Evolutionary conservation across 805 yeast species (phyloP).

Genomic region (Cyberlindnera mycetangii): DNA sequence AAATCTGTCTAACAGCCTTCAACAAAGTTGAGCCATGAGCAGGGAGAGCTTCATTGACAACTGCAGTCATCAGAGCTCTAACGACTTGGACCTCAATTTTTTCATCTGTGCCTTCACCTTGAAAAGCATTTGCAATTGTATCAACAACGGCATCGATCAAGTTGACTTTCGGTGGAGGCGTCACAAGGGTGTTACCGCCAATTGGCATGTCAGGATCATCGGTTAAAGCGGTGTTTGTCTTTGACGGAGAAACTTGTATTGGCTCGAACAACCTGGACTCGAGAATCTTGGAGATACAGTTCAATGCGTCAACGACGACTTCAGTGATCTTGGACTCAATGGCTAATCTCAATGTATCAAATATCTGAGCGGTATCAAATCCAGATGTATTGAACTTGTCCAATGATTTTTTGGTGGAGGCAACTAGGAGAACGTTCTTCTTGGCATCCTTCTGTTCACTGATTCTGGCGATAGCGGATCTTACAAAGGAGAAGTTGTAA

Average conservation of each 20-base stretch:
- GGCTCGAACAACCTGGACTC: slow-evolving; percentile 78
- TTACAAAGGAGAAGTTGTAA: slow-evolving; percentile 40
- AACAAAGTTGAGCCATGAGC: slow-evolving; percentile 88
- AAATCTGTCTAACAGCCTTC: slow-evolving; percentile 89
- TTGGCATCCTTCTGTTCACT: slow-evolving; percentile 58
- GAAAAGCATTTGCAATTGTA: slow-evolving; percentile 80
- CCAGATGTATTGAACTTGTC: slow-evolving; percentile 27
- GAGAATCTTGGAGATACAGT: slow-evolving; percentile 81
- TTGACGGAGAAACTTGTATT: slow-evolving; percentile 46
- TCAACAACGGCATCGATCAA: slow-evolving; percentile 81
- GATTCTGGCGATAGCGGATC: slow-evolving; percentile 56
- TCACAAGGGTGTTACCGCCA: slow-evolving; percentile 36
- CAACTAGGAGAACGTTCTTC: slow-evolving; percentile 38
- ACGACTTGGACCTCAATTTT: slow-evolving; percentile 89
- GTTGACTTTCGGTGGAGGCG: slow-evolving; percentile 52
- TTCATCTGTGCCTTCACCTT: slow-evolving; percentile 90
- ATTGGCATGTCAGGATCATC: slow-evolving; percentile 18
- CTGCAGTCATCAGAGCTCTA: slow-evolving; percentile 86
- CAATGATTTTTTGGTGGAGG: slow-evolving; percentile 31
- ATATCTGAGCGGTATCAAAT: slow-evolving; percentile 53
- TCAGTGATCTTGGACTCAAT: slow-evolving; percentile 68
- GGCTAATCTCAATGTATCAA: slow-evolving; percentile 73
- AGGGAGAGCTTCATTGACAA: slow-evolving; percentile 73
- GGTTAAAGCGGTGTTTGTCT: slow-evolving; percentile 29
- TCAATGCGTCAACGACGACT: slow-evolving; percentile 72